Percentiles rank a stretch among this genome's conserved stretches.
Conservation (phyloP, 495 filamentous ascomycete species). For the Filosporella fistucella region DNA sequence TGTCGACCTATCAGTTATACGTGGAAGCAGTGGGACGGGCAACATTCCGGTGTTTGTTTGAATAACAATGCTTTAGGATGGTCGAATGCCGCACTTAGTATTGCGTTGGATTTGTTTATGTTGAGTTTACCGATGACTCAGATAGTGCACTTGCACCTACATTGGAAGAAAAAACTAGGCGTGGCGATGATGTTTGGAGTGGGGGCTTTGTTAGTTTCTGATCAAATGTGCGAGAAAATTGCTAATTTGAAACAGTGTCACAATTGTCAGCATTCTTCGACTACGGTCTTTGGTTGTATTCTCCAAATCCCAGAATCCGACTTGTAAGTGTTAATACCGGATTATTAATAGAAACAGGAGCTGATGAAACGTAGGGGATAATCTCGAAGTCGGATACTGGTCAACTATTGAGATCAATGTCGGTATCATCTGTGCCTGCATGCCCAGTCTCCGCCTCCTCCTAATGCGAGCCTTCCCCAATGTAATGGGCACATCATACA, state of each 20-base stretch:
- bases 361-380: no score
- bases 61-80: slow-evolving; percentile 42
- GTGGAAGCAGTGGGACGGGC: slow-evolving; percentile 36
- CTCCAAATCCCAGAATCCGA: slow-evolving; percentile 12
- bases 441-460: slow-evolving; percentile 22
- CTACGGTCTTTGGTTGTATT: slow-evolving; percentile 18
- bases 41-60: slow-evolving; percentile 37
- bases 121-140: slow-evolving; percentile 46
- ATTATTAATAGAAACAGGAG: no score
- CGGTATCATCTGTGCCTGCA: slow-evolving; percentile 28
- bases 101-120: slow-evolving; percentile 47
- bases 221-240: not conserved
- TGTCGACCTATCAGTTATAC: slow-evolving; percentile 37
- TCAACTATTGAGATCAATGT: slow-evolving; percentile 27
- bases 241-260: slow-evolving; percentile 14
- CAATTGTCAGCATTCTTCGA: slow-evolving; percentile 24
- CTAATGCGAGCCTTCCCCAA: slow-evolving; percentile 15
- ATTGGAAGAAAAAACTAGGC: slow-evolving; percentile 40
- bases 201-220: slow-evolving; percentile 44
- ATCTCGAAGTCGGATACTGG: slow-evolving; percentile 14
- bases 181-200: slow-evolving; percentile 48
- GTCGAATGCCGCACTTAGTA: slow-evolving; percentile 42
- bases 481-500: slow-evolving; percentile 10
- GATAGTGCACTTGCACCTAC: slow-evolving; percentile 37
- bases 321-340: no score